phyloP scores from a whole-genome alignment of 1,139 yeast genomes.

The Candida tetrigidarum region DNA sequence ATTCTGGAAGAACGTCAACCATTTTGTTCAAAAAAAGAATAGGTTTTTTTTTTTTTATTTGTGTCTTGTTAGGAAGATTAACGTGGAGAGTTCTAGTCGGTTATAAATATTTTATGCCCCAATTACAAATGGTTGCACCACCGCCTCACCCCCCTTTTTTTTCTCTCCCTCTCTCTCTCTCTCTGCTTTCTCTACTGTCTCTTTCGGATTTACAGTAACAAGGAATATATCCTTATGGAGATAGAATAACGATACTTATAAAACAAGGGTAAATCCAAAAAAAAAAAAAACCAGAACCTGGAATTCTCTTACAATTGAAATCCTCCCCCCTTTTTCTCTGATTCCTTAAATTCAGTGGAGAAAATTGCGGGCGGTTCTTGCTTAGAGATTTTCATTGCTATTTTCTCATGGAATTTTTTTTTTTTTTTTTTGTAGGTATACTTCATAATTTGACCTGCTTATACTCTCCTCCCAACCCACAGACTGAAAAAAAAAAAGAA shows the following conservation, averaged over 20 bases:
- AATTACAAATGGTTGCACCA: conserved; percentile 1
- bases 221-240: too few species aligned
- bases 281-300: not conserved
- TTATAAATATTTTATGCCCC: too few species aligned
- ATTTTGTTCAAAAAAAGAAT: too few species aligned
- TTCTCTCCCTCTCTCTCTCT: not conserved
- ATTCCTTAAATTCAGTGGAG: conserved; percentile 5
- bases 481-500: not conserved
- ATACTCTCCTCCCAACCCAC: not conserved
- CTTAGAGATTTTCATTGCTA: conserved; percentile 3
- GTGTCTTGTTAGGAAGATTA: not conserved
- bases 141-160: conserved; percentile 3
- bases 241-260: not conserved
- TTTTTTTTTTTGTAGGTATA: not conserved
- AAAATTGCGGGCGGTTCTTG: too few species aligned
- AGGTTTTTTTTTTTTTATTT: too few species aligned
- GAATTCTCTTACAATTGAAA: not conserved
- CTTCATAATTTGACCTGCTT: not conserved
- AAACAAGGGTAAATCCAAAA: not conserved
- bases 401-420: not conserved
- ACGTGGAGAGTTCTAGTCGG: too few species aligned
- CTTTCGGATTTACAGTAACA: too few species aligned
- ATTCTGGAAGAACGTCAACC: too few species aligned
- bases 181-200: not conserved
- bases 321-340: not conserved